Evolutionary conservation across 495 filamentous ascomycete species (phyloP), one percentile per base, ranked within the genome.

Genomic region (Neurospora sp.): DNA sequence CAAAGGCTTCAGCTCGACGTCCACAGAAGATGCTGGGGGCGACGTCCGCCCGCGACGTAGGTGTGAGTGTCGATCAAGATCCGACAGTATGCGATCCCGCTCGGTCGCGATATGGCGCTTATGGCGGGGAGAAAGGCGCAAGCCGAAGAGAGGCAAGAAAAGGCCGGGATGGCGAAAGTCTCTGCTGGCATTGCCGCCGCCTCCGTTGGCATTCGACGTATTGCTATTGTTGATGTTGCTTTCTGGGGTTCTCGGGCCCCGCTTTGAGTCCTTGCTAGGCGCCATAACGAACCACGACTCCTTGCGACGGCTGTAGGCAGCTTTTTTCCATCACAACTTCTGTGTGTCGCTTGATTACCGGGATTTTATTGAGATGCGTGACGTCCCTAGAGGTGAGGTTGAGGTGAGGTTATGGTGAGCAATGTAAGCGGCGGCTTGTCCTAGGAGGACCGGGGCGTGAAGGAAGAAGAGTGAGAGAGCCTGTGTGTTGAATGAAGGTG

Each of bases 1-100:
- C 37, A 75, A 69, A 37, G 37, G 39, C 69, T 38, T 68, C 20
- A 77, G 65, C 41, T 75, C 74, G 31, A 77, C 69, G 38, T 72
- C 69, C 72, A 77, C 37, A n/a, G 53, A 35, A 8, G 44, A 20
- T 22, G 20, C 22, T 27, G 41, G 70, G n/a, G 68, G 41, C 7
- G 35, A 39, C 22, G 37, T 31, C 12, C 31, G 61, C 31, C 39
- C 39, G 31, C 69, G 40, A n/a, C 70, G 68, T 38, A 27, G 42
- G 44, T 69, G 71, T 35, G 39, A 47, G 53, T 39, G 59, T 10
- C 14, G 59, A 9, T 71, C 69, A 10, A 44, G 71, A 16, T 73
- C 69, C 16, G 37, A 40, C 18, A 53, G 65, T 18, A 37, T 12
- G 16, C 69, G 41, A 35, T 31, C 35, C 12, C 39, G 14, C n/a